phyloP scores from a whole-genome alignment of 1,139 yeast genomes.

The Saccharomyces hybrid region DNA sequence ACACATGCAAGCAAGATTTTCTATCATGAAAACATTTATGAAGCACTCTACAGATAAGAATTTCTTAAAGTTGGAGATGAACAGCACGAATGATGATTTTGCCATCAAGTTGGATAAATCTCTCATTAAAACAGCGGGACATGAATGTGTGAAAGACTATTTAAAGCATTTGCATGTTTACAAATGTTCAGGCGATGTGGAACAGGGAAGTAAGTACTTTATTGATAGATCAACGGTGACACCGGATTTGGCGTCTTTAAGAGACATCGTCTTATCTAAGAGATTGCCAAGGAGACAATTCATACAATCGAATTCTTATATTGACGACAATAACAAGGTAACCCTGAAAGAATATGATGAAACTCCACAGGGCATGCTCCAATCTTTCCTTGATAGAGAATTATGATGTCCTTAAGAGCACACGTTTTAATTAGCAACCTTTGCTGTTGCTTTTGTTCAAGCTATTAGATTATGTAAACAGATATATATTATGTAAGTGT shows the following conservation, averaged over 20 bases:
- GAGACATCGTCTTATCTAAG: conserved; percentile 60
- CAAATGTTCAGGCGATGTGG: conserved; percentile 69
- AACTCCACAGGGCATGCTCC: conserved; percentile 67
- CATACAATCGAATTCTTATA: conserved; percentile 59
- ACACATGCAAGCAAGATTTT: conserved; percentile 90
- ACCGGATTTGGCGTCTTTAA: conserved; percentile 51
- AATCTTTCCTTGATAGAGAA: conserved; percentile 63
- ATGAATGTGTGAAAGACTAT: conserved; percentile 64
- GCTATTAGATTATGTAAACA: not conserved
- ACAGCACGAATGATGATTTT: conserved; percentile 46
- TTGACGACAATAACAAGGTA: conserved; percentile 36
- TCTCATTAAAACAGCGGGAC: conserved; percentile 61
- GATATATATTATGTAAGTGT: not conserved
- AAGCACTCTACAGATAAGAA: conserved; percentile 58
- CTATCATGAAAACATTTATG: conserved; percentile 68
- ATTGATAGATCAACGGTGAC: conserved; percentile 59
- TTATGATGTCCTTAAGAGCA: conserved; percentile 3
- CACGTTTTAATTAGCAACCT: not conserved
- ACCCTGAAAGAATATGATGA: conserved; percentile 65
- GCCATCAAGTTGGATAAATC: conserved; percentile 49
- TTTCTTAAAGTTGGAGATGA: conserved; percentile 38
- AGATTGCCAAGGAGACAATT: conserved; percentile 78
- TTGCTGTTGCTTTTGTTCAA: not conserved
- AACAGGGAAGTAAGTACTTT: conserved; percentile 55
- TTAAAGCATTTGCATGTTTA: conserved; percentile 64